phyloP scores from a whole-genome alignment of 495 filamentous ascomycete genomes.

The Mytilinidion resinicola region DNA sequence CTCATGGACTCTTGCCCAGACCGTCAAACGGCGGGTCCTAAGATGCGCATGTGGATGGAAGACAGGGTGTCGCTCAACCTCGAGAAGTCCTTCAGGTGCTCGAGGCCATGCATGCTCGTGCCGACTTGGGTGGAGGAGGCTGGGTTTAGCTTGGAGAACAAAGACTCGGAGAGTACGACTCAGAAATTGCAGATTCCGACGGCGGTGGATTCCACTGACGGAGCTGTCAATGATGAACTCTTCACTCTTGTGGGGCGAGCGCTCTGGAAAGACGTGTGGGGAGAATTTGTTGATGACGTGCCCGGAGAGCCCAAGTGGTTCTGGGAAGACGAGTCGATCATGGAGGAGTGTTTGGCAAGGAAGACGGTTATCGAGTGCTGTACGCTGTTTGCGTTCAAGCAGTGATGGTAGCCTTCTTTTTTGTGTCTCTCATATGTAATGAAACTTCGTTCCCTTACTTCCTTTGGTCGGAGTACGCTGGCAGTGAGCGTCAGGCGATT shows the following conservation, averaged over 20 bases:
- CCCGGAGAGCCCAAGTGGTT: constrained; percentile 25
- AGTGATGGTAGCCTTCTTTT: neutral
- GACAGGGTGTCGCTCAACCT: constrained; percentile 24
- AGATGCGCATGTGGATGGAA: constrained; percentile 28
- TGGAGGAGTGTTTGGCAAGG: constrained; percentile 20
- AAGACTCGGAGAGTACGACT: neutral
- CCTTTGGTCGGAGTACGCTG: neutral
- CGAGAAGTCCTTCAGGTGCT: constrained; percentile 28
- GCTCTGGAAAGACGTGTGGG: constrained; percentile 32
- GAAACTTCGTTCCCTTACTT: neutral
- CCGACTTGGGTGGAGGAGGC: constrained; percentile 26
- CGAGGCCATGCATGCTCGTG: constrained; percentile 26
- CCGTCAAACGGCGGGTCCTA: constrained; percentile 24
- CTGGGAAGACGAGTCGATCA: constrained; percentile 28
- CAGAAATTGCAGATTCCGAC: constrained; percentile 18
- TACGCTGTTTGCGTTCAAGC: constrained; percentile 22
- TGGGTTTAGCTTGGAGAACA: constrained; percentile 19
- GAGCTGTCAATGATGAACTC: constrained; percentile 22
- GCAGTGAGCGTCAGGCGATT: too few species aligned
- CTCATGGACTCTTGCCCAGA: constrained; percentile 29
- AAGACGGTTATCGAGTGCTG: constrained; percentile 28
- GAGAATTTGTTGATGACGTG: constrained; percentile 21
- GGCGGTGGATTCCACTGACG: neutral
- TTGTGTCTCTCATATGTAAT: neutral
- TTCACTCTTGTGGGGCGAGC: constrained; percentile 24